Evolutionary conservation across 768 basidiomycete genomes (phyloP).

Genomic region (Boletus rubroflammeus): DNA sequence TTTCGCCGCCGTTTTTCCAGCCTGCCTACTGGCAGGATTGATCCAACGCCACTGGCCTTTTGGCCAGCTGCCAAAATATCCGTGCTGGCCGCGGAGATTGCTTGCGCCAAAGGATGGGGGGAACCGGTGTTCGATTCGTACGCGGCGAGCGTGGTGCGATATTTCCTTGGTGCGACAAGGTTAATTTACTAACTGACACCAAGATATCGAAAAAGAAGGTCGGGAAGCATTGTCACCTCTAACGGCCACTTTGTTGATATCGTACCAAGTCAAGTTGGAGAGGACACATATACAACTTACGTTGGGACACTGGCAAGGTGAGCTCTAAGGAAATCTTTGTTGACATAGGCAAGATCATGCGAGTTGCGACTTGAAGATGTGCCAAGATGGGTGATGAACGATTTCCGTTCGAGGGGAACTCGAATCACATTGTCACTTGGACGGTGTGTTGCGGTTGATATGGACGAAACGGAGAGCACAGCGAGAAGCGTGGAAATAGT

Average conservation of each 20-base stretch:
- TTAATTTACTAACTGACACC: not conserved
- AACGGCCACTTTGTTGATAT: not conserved
- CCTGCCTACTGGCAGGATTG: not conserved
- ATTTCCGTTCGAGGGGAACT: conserved; percentile 24
- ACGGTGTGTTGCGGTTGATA: conserved; percentile 1
- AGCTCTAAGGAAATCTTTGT: conserved; percentile 9
- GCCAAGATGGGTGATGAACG: conserved; percentile 4
- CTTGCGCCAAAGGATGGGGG: conserved; percentile 31
- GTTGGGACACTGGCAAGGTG: conserved; percentile 15
- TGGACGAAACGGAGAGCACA: conserved; percentile 16
- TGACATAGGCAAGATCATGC: not conserved
- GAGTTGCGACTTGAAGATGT: not conserved
- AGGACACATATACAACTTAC: conserved; percentile 13
- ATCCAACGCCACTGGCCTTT: not conserved
- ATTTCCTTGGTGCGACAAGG: conserved; percentile 35
- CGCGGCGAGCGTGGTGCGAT: conserved; percentile 39
- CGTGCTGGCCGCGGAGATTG: conserved; percentile 3
- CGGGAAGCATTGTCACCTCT: not conserved
- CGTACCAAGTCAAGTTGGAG: not conserved
- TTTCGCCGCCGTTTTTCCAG: conserved; percentile 8
- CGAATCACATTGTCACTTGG: conserved; percentile 8
- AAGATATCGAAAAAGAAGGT: not conserved
- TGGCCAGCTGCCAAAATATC: not conserved
- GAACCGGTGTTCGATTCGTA: conserved; percentile 45
- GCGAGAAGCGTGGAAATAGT: conserved; percentile 11